Conservation (phyloP, 495 filamentous ascomycete species). For the Mycothermus thermophilus region DNA sequence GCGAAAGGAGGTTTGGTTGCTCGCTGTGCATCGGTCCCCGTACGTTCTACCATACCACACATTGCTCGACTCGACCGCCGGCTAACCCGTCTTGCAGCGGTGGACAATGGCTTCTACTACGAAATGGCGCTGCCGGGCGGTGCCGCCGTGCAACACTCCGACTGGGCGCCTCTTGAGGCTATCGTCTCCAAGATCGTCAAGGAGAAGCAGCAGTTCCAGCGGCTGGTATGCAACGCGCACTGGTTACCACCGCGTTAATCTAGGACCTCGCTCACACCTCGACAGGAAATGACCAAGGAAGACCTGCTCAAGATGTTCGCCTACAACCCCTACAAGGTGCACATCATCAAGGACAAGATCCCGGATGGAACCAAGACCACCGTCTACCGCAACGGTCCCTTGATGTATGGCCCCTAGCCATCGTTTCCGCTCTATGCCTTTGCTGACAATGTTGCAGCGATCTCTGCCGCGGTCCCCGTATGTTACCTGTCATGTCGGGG, state of each 20-base stretch:
- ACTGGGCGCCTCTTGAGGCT: constrained; percentile 69
- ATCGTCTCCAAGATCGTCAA: constrained; percentile 69
- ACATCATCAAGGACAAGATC: constrained; percentile 90
- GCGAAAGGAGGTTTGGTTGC: constrained; percentile 78
- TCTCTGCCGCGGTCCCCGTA: constrained; percentile 43
- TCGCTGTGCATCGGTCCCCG: constrained; percentile 87
- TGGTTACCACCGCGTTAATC: neutral
- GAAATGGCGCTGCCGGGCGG: constrained; percentile 79
- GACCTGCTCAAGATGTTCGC: constrained; percentile 91
- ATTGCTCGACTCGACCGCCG: no score
- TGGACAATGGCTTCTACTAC: constrained; percentile 93
- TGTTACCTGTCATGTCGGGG: no score
- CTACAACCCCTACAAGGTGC: constrained; percentile 72
- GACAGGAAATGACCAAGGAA: constrained; percentile 59
- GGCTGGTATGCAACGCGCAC: constrained; percentile 32
- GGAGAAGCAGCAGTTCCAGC: constrained; percentile 92
- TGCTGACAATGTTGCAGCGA: constrained; percentile 17
- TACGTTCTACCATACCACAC: constrained; percentile 14
- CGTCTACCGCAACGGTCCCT: constrained; percentile 61
- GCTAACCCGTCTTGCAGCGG: constrained; percentile 6
- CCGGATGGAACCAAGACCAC: constrained; percentile 78
- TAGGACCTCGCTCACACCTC: no score
- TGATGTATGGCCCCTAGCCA: no score
- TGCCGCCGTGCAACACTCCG: constrained; percentile 54
- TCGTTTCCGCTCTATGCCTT: no score